Evolutionary conservation across 192 early-diverging fungal genomes (phyloP).

Genomic region (Umbelopsis sp.): DNA sequence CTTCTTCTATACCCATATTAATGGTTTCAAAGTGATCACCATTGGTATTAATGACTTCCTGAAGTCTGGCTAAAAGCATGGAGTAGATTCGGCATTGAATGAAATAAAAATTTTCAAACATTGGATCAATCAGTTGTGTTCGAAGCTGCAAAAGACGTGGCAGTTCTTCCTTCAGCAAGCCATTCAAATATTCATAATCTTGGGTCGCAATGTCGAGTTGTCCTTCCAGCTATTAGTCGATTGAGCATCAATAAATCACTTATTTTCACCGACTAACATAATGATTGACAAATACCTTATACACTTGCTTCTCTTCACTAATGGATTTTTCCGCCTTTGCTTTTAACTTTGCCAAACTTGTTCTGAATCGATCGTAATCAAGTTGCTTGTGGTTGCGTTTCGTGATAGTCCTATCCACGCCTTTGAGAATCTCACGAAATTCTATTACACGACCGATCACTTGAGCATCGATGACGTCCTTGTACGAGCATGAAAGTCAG

Average conservation of each 20-base stretch:
- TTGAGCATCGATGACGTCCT: slow-evolving; percentile 73
- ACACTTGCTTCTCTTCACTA: slow-evolving; percentile 68
- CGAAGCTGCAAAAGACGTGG: slow-evolving; percentile 75
- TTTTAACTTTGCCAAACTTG: slow-evolving; percentile 74
- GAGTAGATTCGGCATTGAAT: slow-evolving; percentile 81
- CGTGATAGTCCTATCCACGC: slow-evolving; percentile 79
- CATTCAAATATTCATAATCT: slow-evolving; percentile 86
- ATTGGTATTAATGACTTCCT: slow-evolving; percentile 49
- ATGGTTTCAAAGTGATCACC: slow-evolving; percentile 25
- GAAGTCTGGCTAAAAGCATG: slow-evolving; percentile 60
- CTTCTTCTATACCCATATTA: slow-evolving; percentile 34
- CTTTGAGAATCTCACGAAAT: slow-evolving; percentile 70
- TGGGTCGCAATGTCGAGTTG: slow-evolving; percentile 79
- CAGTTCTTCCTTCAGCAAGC: slow-evolving; percentile 77
- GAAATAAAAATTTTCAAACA: slow-evolving; percentile 83
- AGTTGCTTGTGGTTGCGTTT: slow-evolving; percentile 92
- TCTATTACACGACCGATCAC: slow-evolving; percentile 80
- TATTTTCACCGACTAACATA: not conserved
- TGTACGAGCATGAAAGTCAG: not conserved
- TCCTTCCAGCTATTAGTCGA: slow-evolving; percentile 55
- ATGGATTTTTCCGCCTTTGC: slow-evolving; percentile 67
- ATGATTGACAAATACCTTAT: slow-evolving; percentile 50
- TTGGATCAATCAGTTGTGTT: slow-evolving; percentile 80
- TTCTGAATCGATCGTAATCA: slow-evolving; percentile 89
- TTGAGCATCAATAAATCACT: too few relatives aligned